Base-by-base conservation (phyloP, 768 basidiomycete genomes). In the Leccinum variicolor region DNA sequence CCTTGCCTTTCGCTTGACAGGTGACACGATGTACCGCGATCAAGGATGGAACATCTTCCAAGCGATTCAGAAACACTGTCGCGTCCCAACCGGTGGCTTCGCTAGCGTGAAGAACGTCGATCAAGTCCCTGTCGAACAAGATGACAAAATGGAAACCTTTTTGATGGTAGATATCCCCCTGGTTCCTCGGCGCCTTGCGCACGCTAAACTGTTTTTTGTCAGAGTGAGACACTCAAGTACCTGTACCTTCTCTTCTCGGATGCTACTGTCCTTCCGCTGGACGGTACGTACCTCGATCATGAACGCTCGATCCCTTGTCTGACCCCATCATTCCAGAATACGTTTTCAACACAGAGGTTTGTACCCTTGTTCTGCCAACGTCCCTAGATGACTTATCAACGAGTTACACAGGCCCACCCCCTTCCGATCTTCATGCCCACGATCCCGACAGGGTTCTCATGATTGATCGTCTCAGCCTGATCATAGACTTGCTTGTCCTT, bases 91-190 rank as follows among this genome's bases (percentile, higher is more conserved):
- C 0, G 95, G 94, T 19, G 95, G 94, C 9, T 98, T 90, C 66
- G 89, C 90, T 17, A 84, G 84, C 34, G 79, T 98, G 48, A 72
- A 87, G 57, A 92, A 97, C 66, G 95, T 98, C 10, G 92, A 96
- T 70, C 79, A 84, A 59, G 75, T 86, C 10, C 86, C 88, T 0
- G 83, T 77, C 2, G 75, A 77, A 66, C 76, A 82, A 56, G 87
- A 92, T 61, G 93, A 98, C 73, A 87, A 89, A 71, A 96, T 97
- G 94, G 94, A 98, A 75, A 94, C 94, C 13, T 97, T 95, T 76
- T 83, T 94, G 73, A 78, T 97, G 79, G 91, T 90, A 57, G 43
- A 85, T 72, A 41, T 41, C 11, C 23, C 9, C 33, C 28, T 54
- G 33, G 48, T 53, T 19, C 55, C 45, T 47, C 46, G 4, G 33